Evolutionary conservation across 371 early-diverging fungal genomes (phyloP), one percentile per base, ranked within the genome.

Genomic region (Lichtheimia hyalospora): DNA sequence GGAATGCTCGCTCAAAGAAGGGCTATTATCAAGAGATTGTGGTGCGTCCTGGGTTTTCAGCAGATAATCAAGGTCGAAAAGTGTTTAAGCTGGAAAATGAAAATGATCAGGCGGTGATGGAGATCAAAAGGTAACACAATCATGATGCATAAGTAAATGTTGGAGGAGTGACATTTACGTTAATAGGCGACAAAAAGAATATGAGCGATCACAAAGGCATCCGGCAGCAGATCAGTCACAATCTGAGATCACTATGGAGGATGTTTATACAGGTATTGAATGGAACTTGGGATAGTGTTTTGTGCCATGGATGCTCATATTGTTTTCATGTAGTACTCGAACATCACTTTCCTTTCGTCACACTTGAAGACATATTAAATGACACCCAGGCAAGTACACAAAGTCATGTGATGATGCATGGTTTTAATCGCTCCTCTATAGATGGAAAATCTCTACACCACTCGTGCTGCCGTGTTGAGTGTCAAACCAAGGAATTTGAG

Each of bases 401-500:
- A 43, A n/a, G 49, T 6, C 27, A 52, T 27, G 16, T 3, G 4
- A 12, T 27, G 20, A 28, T 39, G 43, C 7, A 1, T 3, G 20
- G 2, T 27, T 42, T 6, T 34, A 15, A 44, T 15, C 8, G 25
- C 39, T 12, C n/a, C 10, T 39, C 40, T 13, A 21, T 58, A 54
- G 49, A 16, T 48, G n/a, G 20, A 49, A 10, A 44, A 66, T 8
- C 48, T 44, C 13, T 67, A 56, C 41, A 58, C 34, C 20, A 25
- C 62, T 0, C 62, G 67, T 12, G 59, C 67, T 2, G 52, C 43
- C 25, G 48, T 67, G 23, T 20, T 52, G 14, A 60, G 42, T 18
- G 62, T 61, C 41, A 61, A 60, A 24, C 67, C 67, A 2, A 15
- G 23, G 2, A 40, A 51, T 56, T 20, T 60, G 24, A 57, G 40